Base-by-base conservation (phyloP, 345 rosid species). In the Aegle marmelos region DNA sequence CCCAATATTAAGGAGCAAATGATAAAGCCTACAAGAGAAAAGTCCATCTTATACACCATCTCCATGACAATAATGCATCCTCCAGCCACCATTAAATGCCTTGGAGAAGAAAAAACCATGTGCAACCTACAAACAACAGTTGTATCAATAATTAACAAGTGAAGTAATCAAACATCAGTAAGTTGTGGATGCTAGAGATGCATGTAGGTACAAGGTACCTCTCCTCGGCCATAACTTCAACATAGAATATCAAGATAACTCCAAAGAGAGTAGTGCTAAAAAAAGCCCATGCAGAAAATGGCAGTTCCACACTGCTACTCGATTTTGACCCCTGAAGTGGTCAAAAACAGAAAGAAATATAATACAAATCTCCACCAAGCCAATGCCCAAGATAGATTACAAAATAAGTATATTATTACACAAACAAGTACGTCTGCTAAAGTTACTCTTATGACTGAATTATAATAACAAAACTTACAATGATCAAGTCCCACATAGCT, bases 21-120 rank as follows among this genome's bases (percentile, higher is more conserved):
- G 6, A 91, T 57, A 82, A 94, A 96, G 79, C 99, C 98, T 10
- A 85, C 86, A 33, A 92, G 87, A 73, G 98, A 92, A 73, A 96
- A 96, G 82, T 96, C 95, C 97, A 90, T 85, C 68, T 88, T 89
- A 84, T 93, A 96, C 4, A 86, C 79, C 53, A 91, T 83, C 86
- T 96, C 98, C 97, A 94, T 85, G 66, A 90, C 77, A 76, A 91
- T 82, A 76, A 94, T 91, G 90, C 98, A 92, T 76, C 84, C 93
- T 67, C 95, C 98, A 73, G 98, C 95, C 7, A 83, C 94, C 93
- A 93, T 79, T 78, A 96, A 85, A 89, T 94, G 99, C 82, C 98
- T 88, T 30, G 98, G 99, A 19, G 99, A 96, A 74, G 99, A 96
- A 90, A 96, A 94, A 83, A 96, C 99, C 97, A 96, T 90, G 82